These are phyloP conservation scores for Globisporangium apiculatum DNA, from an alignment of 352 stramenopile species.

Conservation along the genomic window DNA sequence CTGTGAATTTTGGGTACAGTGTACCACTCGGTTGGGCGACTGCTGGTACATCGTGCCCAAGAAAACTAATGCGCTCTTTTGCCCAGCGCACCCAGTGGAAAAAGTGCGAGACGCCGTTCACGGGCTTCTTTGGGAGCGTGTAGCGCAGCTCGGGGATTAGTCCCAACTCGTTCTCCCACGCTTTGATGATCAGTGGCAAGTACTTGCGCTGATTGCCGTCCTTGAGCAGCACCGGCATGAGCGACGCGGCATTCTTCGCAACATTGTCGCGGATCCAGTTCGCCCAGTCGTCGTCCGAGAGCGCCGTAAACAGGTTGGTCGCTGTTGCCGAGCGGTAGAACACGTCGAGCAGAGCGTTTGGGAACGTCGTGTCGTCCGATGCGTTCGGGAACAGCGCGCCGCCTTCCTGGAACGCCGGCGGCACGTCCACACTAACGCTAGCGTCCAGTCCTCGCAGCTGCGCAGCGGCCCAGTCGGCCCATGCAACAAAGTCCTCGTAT, in stretches of 20 bases:
- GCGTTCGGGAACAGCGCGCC: conserved; percentile 49
- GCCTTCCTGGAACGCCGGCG: conserved; percentile 51
- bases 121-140: conserved; percentile 55
- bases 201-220: conserved; percentile 44
- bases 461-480: conserved; percentile 52
- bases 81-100: conserved; percentile 78
- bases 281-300: conserved; percentile 45
- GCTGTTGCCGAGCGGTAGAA: conserved; percentile 47
- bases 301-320: conserved; percentile 52
- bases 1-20: conserved; percentile 63
- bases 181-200: conserved; percentile 39
- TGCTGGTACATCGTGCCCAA: conserved; percentile 41
- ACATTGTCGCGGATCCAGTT: conserved; percentile 59
- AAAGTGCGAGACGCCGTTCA: conserved; percentile 60
- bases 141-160: conserved; percentile 38
- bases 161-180: conserved; percentile 57
- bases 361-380: conserved; percentile 45
- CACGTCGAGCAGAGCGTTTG: conserved; percentile 49
- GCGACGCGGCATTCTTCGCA: conserved; percentile 35
- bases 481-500: conserved; percentile 59
- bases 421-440: conserved; percentile 16
- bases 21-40: conserved; percentile 31
- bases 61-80: conserved; percentile 65
- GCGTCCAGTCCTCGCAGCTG: conserved; percentile 38
- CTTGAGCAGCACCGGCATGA: conserved; percentile 39